Conservation (phyloP, 495 filamentous ascomycete species). For the Mycothermus thermophilus region DNA sequence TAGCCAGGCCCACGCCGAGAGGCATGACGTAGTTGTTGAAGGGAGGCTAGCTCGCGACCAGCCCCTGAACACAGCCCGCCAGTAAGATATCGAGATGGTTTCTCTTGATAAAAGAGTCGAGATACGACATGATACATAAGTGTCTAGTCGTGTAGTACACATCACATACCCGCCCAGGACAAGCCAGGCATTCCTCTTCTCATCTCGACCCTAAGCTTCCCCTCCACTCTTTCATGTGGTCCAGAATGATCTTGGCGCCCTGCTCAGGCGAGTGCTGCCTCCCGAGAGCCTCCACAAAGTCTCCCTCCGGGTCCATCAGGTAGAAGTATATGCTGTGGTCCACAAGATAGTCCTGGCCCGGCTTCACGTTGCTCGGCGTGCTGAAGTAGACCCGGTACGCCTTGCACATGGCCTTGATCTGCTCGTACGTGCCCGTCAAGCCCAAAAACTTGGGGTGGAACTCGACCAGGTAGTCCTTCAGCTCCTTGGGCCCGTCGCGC, state of each 20-base stretch:
- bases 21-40: too few species aligned
- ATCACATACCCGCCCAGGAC: too few species aligned
- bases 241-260: slow-evolving; percentile 68
- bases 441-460: slow-evolving; percentile 85
- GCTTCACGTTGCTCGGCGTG: slow-evolving; percentile 73
- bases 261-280: slow-evolving; percentile 82
- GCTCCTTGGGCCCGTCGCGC: slow-evolving; percentile 71
- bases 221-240: slow-evolving; percentile 87
- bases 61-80: too few species aligned
- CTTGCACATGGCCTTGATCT: slow-evolving; percentile 85
- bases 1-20: too few species aligned
- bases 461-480: slow-evolving; percentile 74
- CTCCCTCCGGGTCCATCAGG: slow-evolving; percentile 95
- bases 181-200: too few species aligned
- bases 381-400: slow-evolving; percentile 94
- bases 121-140: too few species aligned
- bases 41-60: too few species aligned
- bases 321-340: slow-evolving; percentile 99
- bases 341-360: slow-evolving; percentile 91
- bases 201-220: too few species aligned
- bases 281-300: slow-evolving; percentile 95
- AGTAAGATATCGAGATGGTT: too few species aligned
- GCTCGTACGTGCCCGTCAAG: slow-evolving; percentile 82
- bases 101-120: too few species aligned
- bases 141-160: too few species aligned